Evolutionary conservation across 139 green algal species (phyloP).

Genomic region (Mesotaenium endlicherianum): DNA sequence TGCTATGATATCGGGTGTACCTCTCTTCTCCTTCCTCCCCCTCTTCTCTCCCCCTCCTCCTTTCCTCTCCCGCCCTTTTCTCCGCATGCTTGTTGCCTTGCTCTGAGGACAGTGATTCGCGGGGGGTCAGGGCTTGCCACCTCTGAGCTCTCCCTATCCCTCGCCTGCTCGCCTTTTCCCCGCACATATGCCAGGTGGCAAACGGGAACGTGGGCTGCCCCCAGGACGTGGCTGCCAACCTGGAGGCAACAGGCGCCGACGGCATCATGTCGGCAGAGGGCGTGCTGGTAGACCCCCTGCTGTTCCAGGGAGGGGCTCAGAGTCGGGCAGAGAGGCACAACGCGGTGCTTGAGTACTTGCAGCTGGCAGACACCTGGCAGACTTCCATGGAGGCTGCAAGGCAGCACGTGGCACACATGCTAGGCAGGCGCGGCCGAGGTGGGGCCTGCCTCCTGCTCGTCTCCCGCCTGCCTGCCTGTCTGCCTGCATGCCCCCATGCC

Average conservation of each 20-base stretch:
- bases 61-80: neutral
- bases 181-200: slow-evolving; percentile 59
- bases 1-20: too few relatives aligned
- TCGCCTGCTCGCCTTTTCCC: too few relatives aligned
- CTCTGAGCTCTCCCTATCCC: too few relatives aligned
- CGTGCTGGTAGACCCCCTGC: slow-evolving; percentile 78
- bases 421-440: neutral
- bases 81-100: too few relatives aligned
- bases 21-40: too few relatives aligned
- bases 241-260: slow-evolving; percentile 77
- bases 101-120: too few relatives aligned
- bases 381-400: neutral
- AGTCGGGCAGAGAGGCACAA: neutral
- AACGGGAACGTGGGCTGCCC: slow-evolving; percentile 81
- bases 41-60: neutral
- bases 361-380: neutral
- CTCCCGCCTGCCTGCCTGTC: neutral
- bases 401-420: slow-evolving; percentile 2
- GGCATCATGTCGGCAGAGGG: slow-evolving; percentile 83
- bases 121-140: too few relatives aligned
- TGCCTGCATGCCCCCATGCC: neutral
- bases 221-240: slow-evolving; percentile 65
- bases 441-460: neutral
- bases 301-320: slow-evolving; percentile 62
- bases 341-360: slow-evolving; percentile 11